Evolutionary conservation across 2,329 filamentous ascomycete genomes (phyloP).

Genomic region (Claviceps capensis): DNA sequence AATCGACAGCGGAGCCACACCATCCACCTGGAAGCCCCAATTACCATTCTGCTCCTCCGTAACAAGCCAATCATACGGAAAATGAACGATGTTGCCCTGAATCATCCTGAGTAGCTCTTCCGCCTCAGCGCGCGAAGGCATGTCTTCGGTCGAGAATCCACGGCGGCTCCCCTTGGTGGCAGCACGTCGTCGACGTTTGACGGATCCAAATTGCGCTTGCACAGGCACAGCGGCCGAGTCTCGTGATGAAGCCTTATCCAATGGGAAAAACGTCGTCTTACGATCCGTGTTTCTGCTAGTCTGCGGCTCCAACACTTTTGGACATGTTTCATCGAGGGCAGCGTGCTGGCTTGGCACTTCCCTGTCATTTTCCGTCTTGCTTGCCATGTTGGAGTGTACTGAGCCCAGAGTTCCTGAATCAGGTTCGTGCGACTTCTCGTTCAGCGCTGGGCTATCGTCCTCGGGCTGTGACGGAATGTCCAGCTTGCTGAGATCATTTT

Average conservation of each 20-base stretch:
- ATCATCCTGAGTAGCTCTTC: slow-evolving; percentile 70
- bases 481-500: slow-evolving; percentile 17
- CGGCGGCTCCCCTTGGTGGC: slow-evolving; percentile 57
- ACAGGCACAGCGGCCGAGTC: slow-evolving; percentile 18
- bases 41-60: slow-evolving; percentile 87
- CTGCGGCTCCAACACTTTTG: slow-evolving; percentile 19
- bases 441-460: slow-evolving; percentile 14
- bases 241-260: slow-evolving; percentile 32
- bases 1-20: slow-evolving; percentile 91
- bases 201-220: slow-evolving; percentile 28
- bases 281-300: slow-evolving; percentile 31
- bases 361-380: background rate
- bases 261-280: slow-evolving; percentile 41
- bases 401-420: slow-evolving; percentile 16
- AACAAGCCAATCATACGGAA: slow-evolving; percentile 91
- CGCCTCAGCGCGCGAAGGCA: slow-evolving; percentile 61
- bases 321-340: slow-evolving; percentile 26
- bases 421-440: slow-evolving; percentile 19
- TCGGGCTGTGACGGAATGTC: slow-evolving; percentile 17
- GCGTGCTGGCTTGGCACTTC: slow-evolving; percentile 28
- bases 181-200: slow-evolving; percentile 50
- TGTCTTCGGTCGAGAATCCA: slow-evolving; percentile 56
- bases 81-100: slow-evolving; percentile 80
- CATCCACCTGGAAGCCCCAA: slow-evolving; percentile 94
- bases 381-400: slow-evolving; percentile 23